phyloP scores from a whole-genome alignment of 2,329 filamentous ascomycete species.

The Thielaviopsis punctulata region DNA sequence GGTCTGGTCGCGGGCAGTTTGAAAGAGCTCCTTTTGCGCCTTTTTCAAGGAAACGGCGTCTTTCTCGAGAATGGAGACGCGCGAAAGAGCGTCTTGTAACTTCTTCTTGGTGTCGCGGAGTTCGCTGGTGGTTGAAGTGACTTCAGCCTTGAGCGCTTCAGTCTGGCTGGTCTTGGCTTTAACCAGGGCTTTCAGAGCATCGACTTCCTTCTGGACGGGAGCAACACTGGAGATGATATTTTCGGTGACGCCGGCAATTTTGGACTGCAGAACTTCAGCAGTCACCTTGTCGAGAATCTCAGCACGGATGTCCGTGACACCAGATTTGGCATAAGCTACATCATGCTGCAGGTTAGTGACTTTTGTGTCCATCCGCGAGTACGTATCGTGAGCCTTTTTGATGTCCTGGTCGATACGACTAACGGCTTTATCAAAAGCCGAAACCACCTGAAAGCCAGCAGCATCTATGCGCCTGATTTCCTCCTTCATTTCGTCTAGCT shows the following conservation, averaged over 20 bases:
- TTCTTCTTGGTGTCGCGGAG: not conserved
- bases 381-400: conserved; percentile 18
- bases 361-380: conserved; percentile 17
- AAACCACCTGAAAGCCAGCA: conserved; percentile 21
- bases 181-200: not conserved
- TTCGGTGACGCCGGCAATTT: not conserved
- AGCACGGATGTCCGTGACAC: conserved; percentile 14
- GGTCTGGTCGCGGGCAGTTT: conserved; percentile 15
- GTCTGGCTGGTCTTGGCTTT: not conserved
- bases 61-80: conserved; percentile 10
- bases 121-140: not conserved
- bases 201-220: not conserved
- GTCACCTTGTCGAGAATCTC: not conserved
- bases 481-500: conserved; percentile 12
- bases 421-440: conserved; percentile 21
- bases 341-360: conserved; percentile 15
- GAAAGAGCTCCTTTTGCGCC: conserved; percentile 15
- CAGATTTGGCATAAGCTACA: conserved; percentile 16
- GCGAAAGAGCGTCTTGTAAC: not conserved
- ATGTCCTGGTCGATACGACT: conserved; percentile 21
- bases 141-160: not conserved
- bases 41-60: conserved; percentile 15
- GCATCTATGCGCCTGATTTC: conserved; percentile 22
- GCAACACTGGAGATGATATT: not conserved
- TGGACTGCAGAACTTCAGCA: not conserved